Percentiles rank a stretch among this genome's conserved stretches.
These are phyloP conservation scores for Setaria italica DNA, from an alignment of 202 grass and related monocot species.

Conservation along the genomic window DNA sequence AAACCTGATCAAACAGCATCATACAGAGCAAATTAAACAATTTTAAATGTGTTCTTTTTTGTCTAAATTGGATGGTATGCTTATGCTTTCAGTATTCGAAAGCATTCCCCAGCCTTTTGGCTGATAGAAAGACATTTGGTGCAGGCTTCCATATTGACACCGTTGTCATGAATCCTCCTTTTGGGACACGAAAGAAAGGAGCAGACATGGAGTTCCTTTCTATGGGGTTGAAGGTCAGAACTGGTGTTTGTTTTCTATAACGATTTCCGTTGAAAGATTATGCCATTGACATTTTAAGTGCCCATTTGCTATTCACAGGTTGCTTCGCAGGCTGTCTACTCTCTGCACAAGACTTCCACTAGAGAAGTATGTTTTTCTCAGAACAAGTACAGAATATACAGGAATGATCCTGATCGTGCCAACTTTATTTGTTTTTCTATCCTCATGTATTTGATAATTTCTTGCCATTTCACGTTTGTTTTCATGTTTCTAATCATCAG, in stretches of 20 bases:
- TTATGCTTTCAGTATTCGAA: slow-evolving; percentile 14
- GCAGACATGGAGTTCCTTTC: slow-evolving; percentile 88
- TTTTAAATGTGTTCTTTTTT: background rate
- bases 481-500: slow-evolving; percentile 46
- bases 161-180: slow-evolving; percentile 98
- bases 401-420: background rate
- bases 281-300: background rate
- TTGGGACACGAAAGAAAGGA: slow-evolving; percentile 82
- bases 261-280: background rate
- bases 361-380: slow-evolving; percentile 73
- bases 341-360: slow-evolving; percentile 93
- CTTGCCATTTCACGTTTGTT: background rate
- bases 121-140: slow-evolving; percentile 35
- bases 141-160: slow-evolving; percentile 75
- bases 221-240: slow-evolving; percentile 80
- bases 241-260: background rate
- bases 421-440: background rate
- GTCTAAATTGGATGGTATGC: slow-evolving; percentile 11
- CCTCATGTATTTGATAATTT: background rate
- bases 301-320: slow-evolving; percentile 59
- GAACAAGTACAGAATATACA: background rate
- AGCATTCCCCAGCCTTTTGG: background rate
- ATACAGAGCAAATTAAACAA: background rate
- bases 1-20: slow-evolving; percentile 8
- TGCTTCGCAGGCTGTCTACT: slow-evolving; percentile 83